A percentile compares a stretch with the other conserved stretches of the same genome.
Conservation (phyloP, 1,284 basidiomycete genomes). For the Leccinum pachyderme region DNA sequence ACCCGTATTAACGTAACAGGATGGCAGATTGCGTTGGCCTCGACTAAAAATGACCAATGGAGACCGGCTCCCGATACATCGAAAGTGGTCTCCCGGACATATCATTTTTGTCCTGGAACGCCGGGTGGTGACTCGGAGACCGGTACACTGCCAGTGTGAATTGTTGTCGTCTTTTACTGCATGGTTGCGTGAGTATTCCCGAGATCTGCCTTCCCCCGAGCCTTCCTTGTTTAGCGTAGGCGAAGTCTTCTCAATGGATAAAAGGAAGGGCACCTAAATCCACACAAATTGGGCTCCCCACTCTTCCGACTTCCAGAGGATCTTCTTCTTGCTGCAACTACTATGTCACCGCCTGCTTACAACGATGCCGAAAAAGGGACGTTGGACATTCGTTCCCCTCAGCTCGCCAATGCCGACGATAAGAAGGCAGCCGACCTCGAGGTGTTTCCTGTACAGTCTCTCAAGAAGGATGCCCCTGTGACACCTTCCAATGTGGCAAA, state of each 20-base stretch:
- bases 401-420: slow-evolving; percentile 29
- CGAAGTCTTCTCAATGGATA: slow-evolving; percentile 16
- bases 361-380: slow-evolving; percentile 61
- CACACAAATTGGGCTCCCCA: slow-evolving; percentile 8
- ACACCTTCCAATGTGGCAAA: slow-evolving; percentile 25
- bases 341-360: slow-evolving; percentile 41
- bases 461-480: slow-evolving; percentile 43
- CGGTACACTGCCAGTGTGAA: slow-evolving; percentile 12
- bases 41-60: slow-evolving; percentile 6
- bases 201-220: slow-evolving; percentile 7
- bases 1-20: neutral
- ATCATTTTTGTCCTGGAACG: slow-evolving; percentile 3
- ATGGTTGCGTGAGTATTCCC: slow-evolving; percentile 15
- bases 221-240: slow-evolving; percentile 11
- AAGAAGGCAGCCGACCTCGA: slow-evolving; percentile 36
- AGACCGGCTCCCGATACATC: slow-evolving; percentile 14
- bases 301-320: slow-evolving; percentile 16
- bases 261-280: slow-evolving; percentile 12
- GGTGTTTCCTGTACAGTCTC: slow-evolving; percentile 32
- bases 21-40: neutral
- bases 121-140: slow-evolving; percentile 10
- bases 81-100: slow-evolving; percentile 1
- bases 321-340: slow-evolving; percentile 16
- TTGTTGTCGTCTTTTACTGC: slow-evolving; percentile 9
- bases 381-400: slow-evolving; percentile 39